These are phyloP conservation scores for Prunus kanzakura DNA, from an alignment of 306 rosid genomes.

Conservation along the genomic window DNA sequence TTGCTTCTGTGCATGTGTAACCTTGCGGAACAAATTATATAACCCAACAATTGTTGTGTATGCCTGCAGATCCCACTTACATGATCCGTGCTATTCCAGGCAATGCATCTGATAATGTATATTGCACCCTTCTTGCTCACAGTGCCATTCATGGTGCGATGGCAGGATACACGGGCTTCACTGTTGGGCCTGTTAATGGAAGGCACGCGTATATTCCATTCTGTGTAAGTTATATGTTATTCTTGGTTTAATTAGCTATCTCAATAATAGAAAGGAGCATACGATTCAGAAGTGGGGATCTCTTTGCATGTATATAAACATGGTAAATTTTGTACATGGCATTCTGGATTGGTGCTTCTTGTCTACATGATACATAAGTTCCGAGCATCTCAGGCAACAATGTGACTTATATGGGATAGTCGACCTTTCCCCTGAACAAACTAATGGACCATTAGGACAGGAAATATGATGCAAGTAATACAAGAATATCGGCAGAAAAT, in stretches of 20 bases:
- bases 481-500: background rate
- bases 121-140: slow-evolving; percentile 69
- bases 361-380: background rate
- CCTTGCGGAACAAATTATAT: background rate
- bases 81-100: slow-evolving; percentile 77
- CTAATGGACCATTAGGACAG: background rate
- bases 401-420: background rate
- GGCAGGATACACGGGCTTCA: slow-evolving; percentile 78
- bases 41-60: slow-evolving; percentile 1
- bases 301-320: background rate
- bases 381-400: background rate
- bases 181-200: slow-evolving; percentile 62
- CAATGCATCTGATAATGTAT: slow-evolving; percentile 69
- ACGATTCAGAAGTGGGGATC: background rate
- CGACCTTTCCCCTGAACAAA: background rate
- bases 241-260: background rate
- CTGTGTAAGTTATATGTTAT: slow-evolving; percentile 35
- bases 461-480: background rate
- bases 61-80: slow-evolving; percentile 67
- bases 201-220: slow-evolving; percentile 68
- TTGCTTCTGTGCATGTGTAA: background rate
- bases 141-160: slow-evolving; percentile 73
- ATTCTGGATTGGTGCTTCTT: background rate
- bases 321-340: background rate
- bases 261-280: background rate